Base-by-base conservation (phyloP, 2,329 filamentous ascomycete genomes). In the Cyphellophora europaea region DNA sequence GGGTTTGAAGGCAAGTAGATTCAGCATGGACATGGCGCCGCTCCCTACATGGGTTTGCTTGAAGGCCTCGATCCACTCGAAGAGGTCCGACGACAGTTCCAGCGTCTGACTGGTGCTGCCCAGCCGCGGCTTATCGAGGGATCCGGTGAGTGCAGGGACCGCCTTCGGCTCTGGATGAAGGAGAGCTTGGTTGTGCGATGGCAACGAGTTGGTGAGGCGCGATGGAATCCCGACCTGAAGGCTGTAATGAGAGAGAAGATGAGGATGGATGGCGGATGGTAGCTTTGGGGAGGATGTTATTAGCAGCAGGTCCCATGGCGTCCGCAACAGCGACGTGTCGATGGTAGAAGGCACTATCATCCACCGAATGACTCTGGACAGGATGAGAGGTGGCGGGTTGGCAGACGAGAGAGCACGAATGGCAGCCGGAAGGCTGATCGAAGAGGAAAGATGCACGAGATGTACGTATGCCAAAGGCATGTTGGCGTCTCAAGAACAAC, bases 1-100 rank as follows among this genome's bases (percentile, higher is more conserved):
- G 0, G 53, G 58, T 28, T 62, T 61, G 56, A 80, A 79, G 25
- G 73, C 62, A 4, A 80, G 62, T 3, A 79, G 57, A 41, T 80
- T 79, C 25, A 79, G 61, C 76, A 79, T 80, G 2, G 69, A 72
- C 2, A 79, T 69, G 0, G 75, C 56, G 2, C 49, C 67, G 23
- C 51, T 55, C 43, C 29, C 49, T 5, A 51, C 33, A 52, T 56
- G 51, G 49, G 49, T 43, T 38, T 19, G 42, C 31, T 13, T 45
- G 14, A 61, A 44, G 11, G 41, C 19, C 10, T 48, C 39, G 51
- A 75, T 70, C 66, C 74, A 79, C 1, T 47, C 25, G 10, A 62
- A 48, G 1, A 79, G 52, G 3, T 71, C 65, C 0, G 62, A 50
- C 11, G 66, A 69, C 6, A 78, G 52, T 47, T 78, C 73, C 0